Percentiles rank a stretch among this genome's conserved stretches.
Evolutionary conservation across 2,329 filamentous ascomycete genomes (phyloP).

Genomic region (Thermomyces lanuginosus): DNA sequence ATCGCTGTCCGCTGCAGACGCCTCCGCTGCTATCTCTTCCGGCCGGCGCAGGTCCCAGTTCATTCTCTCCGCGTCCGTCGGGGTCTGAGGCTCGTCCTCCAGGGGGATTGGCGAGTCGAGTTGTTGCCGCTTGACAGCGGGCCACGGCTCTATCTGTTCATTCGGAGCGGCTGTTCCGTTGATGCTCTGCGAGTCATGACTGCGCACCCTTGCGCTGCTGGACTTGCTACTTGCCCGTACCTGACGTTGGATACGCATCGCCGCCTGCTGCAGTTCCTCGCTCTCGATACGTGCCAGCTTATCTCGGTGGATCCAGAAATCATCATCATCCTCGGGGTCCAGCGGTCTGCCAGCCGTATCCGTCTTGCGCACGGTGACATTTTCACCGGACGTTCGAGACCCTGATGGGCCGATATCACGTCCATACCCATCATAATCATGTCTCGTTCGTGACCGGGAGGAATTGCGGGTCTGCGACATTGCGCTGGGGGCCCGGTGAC

Average conservation of each 20-base stretch:
- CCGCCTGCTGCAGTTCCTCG: slow-evolving; percentile 33
- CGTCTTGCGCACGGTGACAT: slow-evolving; percentile 7
- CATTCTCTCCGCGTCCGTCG: slow-evolving; percentile 29
- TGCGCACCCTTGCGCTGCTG: slow-evolving; percentile 19
- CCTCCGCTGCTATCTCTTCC: slow-evolving; percentile 53
- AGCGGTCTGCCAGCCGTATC: slow-evolving; percentile 9
- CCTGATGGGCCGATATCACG: slow-evolving; percentile 13
- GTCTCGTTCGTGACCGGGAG: slow-evolving; percentile 7
- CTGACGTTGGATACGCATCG: slow-evolving; percentile 26
- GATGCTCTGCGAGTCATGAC: slow-evolving; percentile 20
- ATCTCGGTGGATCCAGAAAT: slow-evolving; percentile 36
- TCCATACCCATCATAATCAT: slow-evolving; percentile 11
- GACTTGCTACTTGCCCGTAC: slow-evolving; percentile 21
- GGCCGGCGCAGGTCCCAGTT: slow-evolving; percentile 59
- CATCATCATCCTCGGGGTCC: slow-evolving; percentile 17
- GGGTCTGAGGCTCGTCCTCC: slow-evolving; percentile 23
- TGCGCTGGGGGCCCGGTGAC: slow-evolving; percentile 19
- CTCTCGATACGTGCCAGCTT: slow-evolving; percentile 36
- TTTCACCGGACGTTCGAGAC: slow-evolving; percentile 11
- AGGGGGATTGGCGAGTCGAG: slow-evolving; percentile 19
- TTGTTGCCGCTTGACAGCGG: slow-evolving; percentile 14
- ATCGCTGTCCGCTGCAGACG: slow-evolving; percentile 15
- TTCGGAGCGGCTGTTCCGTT: slow-evolving; percentile 13
- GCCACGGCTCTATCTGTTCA: slow-evolving; percentile 21
- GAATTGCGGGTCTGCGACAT: slow-evolving; percentile 20